These are phyloP conservation scores for Cadophora malorum DNA, from an alignment of 2,329 filamentous ascomycete genomes.

Conservation along the genomic window DNA sequence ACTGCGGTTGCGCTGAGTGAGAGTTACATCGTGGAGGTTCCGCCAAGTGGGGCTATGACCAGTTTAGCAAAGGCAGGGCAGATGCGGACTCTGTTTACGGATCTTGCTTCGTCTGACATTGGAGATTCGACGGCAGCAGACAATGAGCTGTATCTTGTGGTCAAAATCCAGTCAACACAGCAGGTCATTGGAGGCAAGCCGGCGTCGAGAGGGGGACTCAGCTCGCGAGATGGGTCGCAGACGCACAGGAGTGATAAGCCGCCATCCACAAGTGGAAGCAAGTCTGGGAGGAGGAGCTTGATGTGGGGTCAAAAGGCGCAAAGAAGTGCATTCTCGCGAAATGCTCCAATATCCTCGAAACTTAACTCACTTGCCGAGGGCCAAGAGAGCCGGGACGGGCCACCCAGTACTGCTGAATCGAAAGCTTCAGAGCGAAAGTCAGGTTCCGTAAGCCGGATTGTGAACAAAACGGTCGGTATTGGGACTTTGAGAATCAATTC, in stretches of 20 bases:
- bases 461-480: slow-evolving; percentile 75
- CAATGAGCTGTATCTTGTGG: slow-evolving; percentile 80
- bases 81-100: slow-evolving; percentile 85
- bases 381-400: slow-evolving; percentile 41
- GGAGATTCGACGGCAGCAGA: slow-evolving; percentile 67
- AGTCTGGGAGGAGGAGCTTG: slow-evolving; percentile 64
- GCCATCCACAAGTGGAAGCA: slow-evolving; percentile 56
- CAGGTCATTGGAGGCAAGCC: slow-evolving; percentile 41
- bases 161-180: slow-evolving; percentile 64
- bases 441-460: slow-evolving; percentile 51
- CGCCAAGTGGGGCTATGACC: slow-evolving; percentile 73
- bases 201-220: slow-evolving; percentile 36
- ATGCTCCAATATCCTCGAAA: slow-evolving; percentile 49
- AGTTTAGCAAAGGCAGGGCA: slow-evolving; percentile 69
- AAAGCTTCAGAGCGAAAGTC: slow-evolving; percentile 43
- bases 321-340: slow-evolving; percentile 60
- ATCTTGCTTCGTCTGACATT: slow-evolving; percentile 66
- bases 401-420: slow-evolving; percentile 65
- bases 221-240: slow-evolving; percentile 38
- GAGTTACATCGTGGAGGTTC: slow-evolving; percentile 79
- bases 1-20: slow-evolving; percentile 77
- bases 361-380: slow-evolving; percentile 56
- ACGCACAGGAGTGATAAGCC: slow-evolving; percentile 47
- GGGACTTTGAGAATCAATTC: slow-evolving; percentile 79
- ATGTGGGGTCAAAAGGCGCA: slow-evolving; percentile 73